These are phyloP conservation scores for Sporobolomyces phaffii DNA, from an alignment of 768 basidiomycete species.

Conservation along the genomic window DNA sequence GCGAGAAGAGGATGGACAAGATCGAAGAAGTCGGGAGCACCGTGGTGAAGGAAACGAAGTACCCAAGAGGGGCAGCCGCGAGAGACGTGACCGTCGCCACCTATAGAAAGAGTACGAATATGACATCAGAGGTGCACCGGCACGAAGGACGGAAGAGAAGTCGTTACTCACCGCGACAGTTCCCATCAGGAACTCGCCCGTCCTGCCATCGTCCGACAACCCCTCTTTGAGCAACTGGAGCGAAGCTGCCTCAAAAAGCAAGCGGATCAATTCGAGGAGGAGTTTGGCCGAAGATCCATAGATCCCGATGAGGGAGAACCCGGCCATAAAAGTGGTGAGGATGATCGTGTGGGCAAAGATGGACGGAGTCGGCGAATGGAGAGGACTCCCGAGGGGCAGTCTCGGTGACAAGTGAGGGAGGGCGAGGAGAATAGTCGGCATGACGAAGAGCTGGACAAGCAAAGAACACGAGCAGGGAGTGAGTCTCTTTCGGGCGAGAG, in stretches of 20 bases:
- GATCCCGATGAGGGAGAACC: conserved; percentile 20
- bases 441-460: conserved; percentile 7
- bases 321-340: conserved; percentile 13
- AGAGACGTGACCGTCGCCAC: neutral
- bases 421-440: conserved; percentile 18
- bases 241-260: conserved; percentile 6
- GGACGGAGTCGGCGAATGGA: neutral
- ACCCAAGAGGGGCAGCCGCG: neutral
- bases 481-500: neutral
- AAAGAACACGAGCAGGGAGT: neutral
- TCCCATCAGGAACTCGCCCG: neutral
- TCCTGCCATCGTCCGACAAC: neutral
- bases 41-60: neutral
- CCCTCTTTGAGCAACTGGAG: conserved; percentile 14
- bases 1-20: neutral
- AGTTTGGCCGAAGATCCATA: neutral
- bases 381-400: neutral
- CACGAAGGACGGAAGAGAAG: neutral
- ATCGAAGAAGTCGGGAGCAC: neutral
- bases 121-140: too few relatives aligned
- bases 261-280: neutral
- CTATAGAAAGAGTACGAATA: neutral
- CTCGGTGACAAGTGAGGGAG: neutral
- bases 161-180: neutral
- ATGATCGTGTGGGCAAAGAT: neutral